Conservation (phyloP, 2,329 filamentous ascomycete genomes). For the Metarhizium album region DNA sequence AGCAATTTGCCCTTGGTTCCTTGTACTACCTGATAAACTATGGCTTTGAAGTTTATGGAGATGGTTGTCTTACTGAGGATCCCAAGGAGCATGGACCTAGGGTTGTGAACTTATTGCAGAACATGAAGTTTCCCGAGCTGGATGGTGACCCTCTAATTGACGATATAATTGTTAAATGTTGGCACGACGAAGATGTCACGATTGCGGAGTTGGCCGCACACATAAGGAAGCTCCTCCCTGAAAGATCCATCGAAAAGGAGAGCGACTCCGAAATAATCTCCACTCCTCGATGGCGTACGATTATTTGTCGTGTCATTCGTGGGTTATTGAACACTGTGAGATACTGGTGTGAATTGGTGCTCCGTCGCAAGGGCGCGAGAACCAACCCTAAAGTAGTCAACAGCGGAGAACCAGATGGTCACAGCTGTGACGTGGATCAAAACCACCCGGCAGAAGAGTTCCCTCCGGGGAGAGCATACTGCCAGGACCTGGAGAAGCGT, state of each 20-base stretch:
- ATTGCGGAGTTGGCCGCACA: neutral
- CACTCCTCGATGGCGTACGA: neutral
- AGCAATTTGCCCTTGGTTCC: neutral
- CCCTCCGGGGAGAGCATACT: neutral
- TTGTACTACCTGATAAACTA: constrained; percentile 1
- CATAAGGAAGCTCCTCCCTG: neutral
- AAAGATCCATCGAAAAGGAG: neutral
- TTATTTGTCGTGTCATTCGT: neutral
- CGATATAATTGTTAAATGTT: neutral
- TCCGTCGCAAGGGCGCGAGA: neutral
- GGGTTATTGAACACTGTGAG: neutral
- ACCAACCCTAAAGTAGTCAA: neutral
- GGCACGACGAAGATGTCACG: neutral
- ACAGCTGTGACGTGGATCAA: neutral
- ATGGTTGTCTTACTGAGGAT: neutral
- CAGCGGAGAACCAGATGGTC: neutral
- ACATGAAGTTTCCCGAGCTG: neutral
- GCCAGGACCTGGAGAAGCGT: neutral
- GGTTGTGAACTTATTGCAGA: neutral
- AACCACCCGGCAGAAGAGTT: neutral
- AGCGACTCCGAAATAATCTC: neutral
- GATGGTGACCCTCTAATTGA: neutral
- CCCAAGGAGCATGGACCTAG: neutral
- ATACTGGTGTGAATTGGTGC: neutral
- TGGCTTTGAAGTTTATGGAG: neutral